Base-by-base conservation (phyloP, 2,329 filamentous ascomycete genomes). In the Acrocalymma vagum region DNA sequence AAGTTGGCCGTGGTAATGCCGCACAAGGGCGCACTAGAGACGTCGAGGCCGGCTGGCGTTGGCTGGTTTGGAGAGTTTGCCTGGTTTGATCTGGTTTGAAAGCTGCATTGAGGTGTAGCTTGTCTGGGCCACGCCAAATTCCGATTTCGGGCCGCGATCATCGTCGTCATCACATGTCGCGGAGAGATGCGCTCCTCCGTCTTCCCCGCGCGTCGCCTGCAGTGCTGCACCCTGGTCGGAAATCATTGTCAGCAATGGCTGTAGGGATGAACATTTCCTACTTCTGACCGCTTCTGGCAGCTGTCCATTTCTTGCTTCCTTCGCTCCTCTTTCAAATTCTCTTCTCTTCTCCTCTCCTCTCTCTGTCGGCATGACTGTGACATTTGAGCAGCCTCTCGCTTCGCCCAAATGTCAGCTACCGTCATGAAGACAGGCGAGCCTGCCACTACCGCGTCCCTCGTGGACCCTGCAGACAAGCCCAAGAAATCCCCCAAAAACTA, bases 401-500 rank as follows among this genome's bases (percentile, higher is more conserved):
- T 38, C 48, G 38, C 53, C 31, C 58, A 49, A 49, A 70, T 70
- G 67, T 64, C 66, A 52, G 57, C 61, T 29, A 55, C 63, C 34
- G 65, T 60, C 51, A 47, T 67, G 59, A 68, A 62, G 45, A 53
- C 53, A 17, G 46, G 48, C 45, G 53, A 55, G 44, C 48, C 60
- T 48, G 54, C 63, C 11, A 48, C 52, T 20, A 47, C 52, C 10
- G 51, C 63, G 21, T 58, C 53, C 25, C 51, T 63, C 11, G 51
- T 60, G 21, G 60, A 59, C 30, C 49, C 56, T 9, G 44, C 60
- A 6, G 64, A 64, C 33, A 62, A 58, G 51, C 44, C 52, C 15
- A 44, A 55, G 29, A 56, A 57, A 41, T 51, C 55, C 18, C 58
- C 55, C 11, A 81, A 76, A 55, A 86, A 88, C 66, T 97, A 96